Conservation (phyloP, 1,284 basidiomycete species). For the Hemileia vastatrix region DNA sequence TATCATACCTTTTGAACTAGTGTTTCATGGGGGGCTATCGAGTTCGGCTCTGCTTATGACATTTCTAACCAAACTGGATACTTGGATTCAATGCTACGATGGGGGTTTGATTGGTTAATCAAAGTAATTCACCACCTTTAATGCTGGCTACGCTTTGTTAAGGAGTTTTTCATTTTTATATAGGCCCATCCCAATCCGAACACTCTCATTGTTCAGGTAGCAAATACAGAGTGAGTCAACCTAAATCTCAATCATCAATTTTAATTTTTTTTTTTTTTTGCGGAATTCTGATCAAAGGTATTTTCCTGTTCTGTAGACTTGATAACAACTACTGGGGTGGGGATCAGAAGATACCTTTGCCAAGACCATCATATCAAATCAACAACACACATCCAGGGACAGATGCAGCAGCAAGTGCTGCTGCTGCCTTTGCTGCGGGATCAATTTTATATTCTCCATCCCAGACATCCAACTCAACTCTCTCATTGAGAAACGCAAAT, state of each 20-base stretch:
- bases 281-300: too few relatives aligned
- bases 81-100: conserved; percentile 52
- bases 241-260: too few relatives aligned
- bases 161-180: not conserved
- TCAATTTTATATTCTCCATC: conserved; percentile 63
- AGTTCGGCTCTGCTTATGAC: conserved; percentile 71
- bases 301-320: too few relatives aligned
- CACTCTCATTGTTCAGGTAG: conserved; percentile 70
- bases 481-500: conserved; percentile 59
- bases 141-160: not conserved
- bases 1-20: too few relatives aligned
- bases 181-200: conserved; percentile 67
- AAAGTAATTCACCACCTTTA: conserved; percentile 51
- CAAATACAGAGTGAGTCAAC: conserved; percentile 48
- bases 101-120: conserved; percentile 83
- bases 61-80: conserved; percentile 62
- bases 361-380: conserved; percentile 65
- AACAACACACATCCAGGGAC: conserved; percentile 71
- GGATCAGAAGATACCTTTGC: conserved; percentile 63
- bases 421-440: conserved; percentile 76
- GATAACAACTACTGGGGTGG: conserved; percentile 74
- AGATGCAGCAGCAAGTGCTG: conserved; percentile 69
- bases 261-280: too few relatives aligned
- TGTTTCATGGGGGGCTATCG: conserved; percentile 74
- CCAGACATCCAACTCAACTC: conserved; percentile 53